Conservation (phyloP, 2,329 filamentous ascomycete species). For the Allantophomopsis cytisporea region DNA sequence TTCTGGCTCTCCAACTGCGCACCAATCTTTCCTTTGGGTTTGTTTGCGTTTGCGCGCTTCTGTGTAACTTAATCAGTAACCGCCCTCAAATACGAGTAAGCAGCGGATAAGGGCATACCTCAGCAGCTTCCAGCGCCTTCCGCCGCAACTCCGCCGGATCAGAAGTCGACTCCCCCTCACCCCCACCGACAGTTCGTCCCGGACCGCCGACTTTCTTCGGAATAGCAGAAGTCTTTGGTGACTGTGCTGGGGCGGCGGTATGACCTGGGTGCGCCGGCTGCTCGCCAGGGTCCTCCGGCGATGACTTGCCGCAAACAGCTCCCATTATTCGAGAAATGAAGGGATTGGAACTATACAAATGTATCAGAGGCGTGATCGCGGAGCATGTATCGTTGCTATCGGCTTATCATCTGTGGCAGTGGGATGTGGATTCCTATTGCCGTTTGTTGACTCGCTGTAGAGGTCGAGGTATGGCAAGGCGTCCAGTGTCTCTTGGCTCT, state of each 20-base stretch:
- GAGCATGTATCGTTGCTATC: too few relatives aligned
- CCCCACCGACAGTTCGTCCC: conserved; percentile 50
- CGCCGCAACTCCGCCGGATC: conserved; percentile 41
- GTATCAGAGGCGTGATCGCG: too few relatives aligned
- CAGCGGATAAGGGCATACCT: conserved; percentile 41
- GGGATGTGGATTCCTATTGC: too few relatives aligned
- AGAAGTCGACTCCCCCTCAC: conserved; percentile 9
- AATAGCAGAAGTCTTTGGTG: conserved; percentile 33
- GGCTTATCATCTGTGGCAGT: too few relatives aligned
- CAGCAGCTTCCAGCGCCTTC: conserved; percentile 69
- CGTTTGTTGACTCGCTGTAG: too few relatives aligned
- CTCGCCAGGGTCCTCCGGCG: too few relatives aligned
- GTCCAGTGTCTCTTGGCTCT: neutral
- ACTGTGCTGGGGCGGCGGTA: conserved; percentile 19
- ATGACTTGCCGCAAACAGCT: too few relatives aligned
- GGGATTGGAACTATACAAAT: too few relatives aligned
- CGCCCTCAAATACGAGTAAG: neutral
- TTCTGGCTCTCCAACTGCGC: conserved; percentile 63
- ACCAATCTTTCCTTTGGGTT: conserved; percentile 48
- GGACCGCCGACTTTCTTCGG: conserved; percentile 37
- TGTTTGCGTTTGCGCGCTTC: conserved; percentile 53
- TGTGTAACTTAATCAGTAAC: conserved; percentile 20
- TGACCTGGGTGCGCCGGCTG: too few relatives aligned
- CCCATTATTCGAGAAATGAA: too few relatives aligned
- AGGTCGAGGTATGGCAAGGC: too few relatives aligned